A percentile compares a stretch with the other conserved stretches of the same genome.
These are phyloP conservation scores for Podaxis rugospora DNA, from an alignment of 768 basidiomycete genomes.

Conservation along the genomic window DNA sequence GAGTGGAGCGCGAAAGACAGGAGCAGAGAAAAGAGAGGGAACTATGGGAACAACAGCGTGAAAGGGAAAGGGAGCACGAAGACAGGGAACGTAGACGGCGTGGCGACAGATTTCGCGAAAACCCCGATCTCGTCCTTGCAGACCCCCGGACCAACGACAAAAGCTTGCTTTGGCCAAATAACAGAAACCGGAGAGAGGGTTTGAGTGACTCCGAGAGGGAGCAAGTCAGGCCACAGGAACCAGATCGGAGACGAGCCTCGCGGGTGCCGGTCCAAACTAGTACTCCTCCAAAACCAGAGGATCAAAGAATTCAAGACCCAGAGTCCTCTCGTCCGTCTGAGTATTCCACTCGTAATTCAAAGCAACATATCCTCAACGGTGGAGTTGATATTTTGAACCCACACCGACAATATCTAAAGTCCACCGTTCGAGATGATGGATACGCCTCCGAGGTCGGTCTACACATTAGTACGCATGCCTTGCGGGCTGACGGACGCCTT, in stretches of 20 bases:
- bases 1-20: conserved; percentile 11
- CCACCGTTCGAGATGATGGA: background rate
- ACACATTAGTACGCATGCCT: background rate
- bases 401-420: background rate
- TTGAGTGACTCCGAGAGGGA: conserved; percentile 9
- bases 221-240: background rate
- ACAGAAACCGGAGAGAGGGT: background rate
- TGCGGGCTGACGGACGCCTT: background rate
- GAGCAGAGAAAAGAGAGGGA: conserved; percentile 10
- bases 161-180: background rate
- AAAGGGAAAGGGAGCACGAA: conserved; percentile 12
- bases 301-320: background rate
- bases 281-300: background rate
- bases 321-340: background rate
- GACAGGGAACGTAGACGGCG: conserved; percentile 10
- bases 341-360: background rate
- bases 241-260: background rate
- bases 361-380: background rate
- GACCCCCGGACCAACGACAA: background rate
- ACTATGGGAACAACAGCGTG: conserved; percentile 4
- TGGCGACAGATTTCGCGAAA: background rate
- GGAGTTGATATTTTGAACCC: background rate
- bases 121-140: background rate
- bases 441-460: background rate
- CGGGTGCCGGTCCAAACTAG: background rate